Evolutionary conservation across 768 basidiomycete genomes (phyloP), one percentile per base, ranked within the genome.

Genomic region (Phaffia australis): DNA sequence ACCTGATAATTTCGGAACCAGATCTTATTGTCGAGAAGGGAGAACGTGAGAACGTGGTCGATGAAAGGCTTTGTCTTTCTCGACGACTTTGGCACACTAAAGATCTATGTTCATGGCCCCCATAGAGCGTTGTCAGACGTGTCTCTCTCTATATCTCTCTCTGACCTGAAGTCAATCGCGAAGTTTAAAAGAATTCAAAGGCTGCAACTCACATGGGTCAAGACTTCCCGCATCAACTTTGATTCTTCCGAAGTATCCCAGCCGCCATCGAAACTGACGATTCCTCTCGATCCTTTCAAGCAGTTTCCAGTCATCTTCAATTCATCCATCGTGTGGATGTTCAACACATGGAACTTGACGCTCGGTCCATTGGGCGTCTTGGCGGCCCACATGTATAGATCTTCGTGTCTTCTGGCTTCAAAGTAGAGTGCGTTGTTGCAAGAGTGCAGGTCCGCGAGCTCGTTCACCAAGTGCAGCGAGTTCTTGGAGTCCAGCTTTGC

Each of bases 1-100:
- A 92, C 90, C 83, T 99, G 95, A 80, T 87, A 99, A 77, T 98
- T 98, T 71, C 95, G 85, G 81, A 98, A 98, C 95, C 95, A 99
- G 71, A 98, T 90, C 76, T 95, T 98, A 73, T 83, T 82, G 80
- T 99, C 95, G 35, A 94, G 82, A 63, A 98, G 81, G 46, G 94
- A 95, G 78, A 99, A 98, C 49, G 91, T 92, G 70, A 98, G 82
- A 75, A 99, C 85, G 74, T 98, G 95, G 78, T 99, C 95, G 73
- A 99, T 84, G 79, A 99, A 99, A 1, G 95, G 95, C 76, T 99
- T 99, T 21, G 90, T 83, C 73, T 84, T 86, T 70, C 94, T 82
- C 9, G 95, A 87, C n/a, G 84, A 83, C 30, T 89, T 84, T 23
- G 95, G 94, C 1, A 97, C 91, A 51, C 89, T 87, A 74, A 99